Evolutionary conservation across 495 filamentous ascomycete genomes (phyloP).

Genomic region (Patellaria atrata): DNA sequence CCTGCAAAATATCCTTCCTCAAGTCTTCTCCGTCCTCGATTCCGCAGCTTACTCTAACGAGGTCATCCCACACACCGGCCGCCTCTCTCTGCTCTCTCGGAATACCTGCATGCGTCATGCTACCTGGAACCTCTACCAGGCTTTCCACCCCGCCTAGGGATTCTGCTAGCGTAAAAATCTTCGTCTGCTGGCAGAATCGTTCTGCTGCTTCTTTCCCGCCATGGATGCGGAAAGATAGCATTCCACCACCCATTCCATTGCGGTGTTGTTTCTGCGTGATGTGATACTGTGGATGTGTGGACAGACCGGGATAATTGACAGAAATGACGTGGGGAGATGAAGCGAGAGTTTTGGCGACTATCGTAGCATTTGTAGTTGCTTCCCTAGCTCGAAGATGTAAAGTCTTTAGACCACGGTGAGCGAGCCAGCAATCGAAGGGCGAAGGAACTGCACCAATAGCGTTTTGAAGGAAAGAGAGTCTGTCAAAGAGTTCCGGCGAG

Average conservation of each 20-base stretch:
- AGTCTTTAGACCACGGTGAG: constrained; percentile 95
- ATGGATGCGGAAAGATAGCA: constrained; percentile 90
- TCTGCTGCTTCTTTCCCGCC: constrained; percentile 81
- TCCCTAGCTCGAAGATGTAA: constrained; percentile 83
- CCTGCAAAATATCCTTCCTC: constrained; percentile 67
- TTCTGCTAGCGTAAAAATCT: constrained; percentile 88
- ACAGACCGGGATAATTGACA: constrained; percentile 90
- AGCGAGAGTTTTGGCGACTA: constrained; percentile 63
- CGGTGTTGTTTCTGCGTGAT: constrained; percentile 87
- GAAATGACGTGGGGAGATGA: constrained; percentile 65
- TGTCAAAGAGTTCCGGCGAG: constrained; percentile 56
- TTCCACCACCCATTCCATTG: constrained; percentile 87
- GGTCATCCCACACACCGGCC: constrained; percentile 89
- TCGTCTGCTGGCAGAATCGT: constrained; percentile 77
- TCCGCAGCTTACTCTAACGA: constrained; percentile 88
- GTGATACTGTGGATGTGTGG: constrained; percentile 69
- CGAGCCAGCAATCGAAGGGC: constrained; percentile 95
- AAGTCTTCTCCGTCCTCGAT: constrained; percentile 86
- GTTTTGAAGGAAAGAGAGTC: constrained; percentile 86
- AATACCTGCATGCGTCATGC: constrained; percentile 96
- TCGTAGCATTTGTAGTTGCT: constrained; percentile 65
- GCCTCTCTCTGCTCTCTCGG: constrained; percentile 77
- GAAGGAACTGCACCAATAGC: constrained; percentile 91
- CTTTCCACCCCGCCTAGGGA: constrained; percentile 85
- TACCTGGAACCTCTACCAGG: constrained; percentile 77